Base-by-base conservation (phyloP, 768 basidiomycete species). In the Ramaria rubella region DNA sequence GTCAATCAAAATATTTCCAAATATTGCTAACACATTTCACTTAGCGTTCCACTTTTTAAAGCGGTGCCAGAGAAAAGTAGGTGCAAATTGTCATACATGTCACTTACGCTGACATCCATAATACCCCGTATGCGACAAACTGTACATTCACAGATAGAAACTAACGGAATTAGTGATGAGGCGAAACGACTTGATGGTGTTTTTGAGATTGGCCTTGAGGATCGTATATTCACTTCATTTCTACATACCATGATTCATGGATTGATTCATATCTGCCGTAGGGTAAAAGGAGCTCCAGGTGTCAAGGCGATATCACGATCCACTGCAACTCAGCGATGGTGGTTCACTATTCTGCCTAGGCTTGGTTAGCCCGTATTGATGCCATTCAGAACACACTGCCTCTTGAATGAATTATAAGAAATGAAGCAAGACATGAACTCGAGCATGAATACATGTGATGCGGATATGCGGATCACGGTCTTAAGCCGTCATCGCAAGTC, bases 171-270 rank as follows among this genome's bases (percentile, higher is more conserved):
- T 70, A 62, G 74, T 21, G 82, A 90, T 26, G 94, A 95, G 75
- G 88, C 89, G 2, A 83, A 81, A 62, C 81, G 94, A 24, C 76
- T 94, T 21, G 93, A 87, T 66, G 73, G 80, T n/a, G 93, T 94
- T 3, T 78, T 94, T 42, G 83, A 94, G 63, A 81, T 84, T 49
- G 81, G 87, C 23, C 78, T 94, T n/a, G 68, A 75, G 44, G 80
- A 75, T 52, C 80, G 87, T 84, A 58, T 52, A 68, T 53, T 11
- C 5, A 12, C 12, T 3, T 12, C n/a, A 23, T 49, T 11, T 14
- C 19, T 52, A 14, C 24, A 21, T 12, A n/a, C 1, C 30, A 1
- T 9, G 45, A 31, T 58, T 12, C 58, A 21, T 17, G 33, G 52
- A 48, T 40, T 9, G 23, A 42, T 30, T 29, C 48, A n/a, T 12